Evolutionary conservation across 1,139 yeast genomes (phyloP), one percentile per base, ranked within the genome.

Genomic region (Hyphopichia burtonii): DNA sequence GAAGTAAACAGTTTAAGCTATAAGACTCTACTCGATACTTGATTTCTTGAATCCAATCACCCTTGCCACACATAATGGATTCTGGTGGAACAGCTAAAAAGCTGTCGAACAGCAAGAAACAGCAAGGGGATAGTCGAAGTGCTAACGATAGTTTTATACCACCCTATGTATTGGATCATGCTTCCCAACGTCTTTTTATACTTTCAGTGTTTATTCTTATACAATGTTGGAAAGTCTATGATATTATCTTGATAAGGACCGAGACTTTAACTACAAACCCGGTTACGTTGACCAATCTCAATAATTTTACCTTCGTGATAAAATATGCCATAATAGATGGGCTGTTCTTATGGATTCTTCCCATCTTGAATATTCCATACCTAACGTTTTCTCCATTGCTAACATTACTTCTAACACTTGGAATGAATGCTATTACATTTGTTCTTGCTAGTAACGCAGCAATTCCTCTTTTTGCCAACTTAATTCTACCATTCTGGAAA

Each of bases 151-250:
- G 80, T 3, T 61, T 82, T 41, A 77, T 84, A 39, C 82, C 88
- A 1, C 64, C 77, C 3, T 64, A 71, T 8, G 63, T 82, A 1
- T 59, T 91, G 25, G 96, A 90, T 52, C 79, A 79, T n/a, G 89
- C 87, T n/a, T 83, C 85, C 20, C 98, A 93, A 61, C 67, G 96
- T 49, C 62, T 81, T 37, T 74, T 86, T 42, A 74, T 82, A 7
- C 63, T 83, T 19, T 78, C 88, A 2, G 48, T 86, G n/a, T 87
- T 90, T 56, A 67, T 78, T 3, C 70, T 86, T 39, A 71, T 91
- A 17, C 97, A 91, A 60, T 80, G 89, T 19, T 86, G 86, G 78
- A 93, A 93, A 58, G 45, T 87, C 1, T 87, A 86, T 55, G 96
- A 90, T 56, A 67, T 87, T 31, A 56, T 78, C 20, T 58, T 75